These are phyloP conservation scores for Peronospora farinosa DNA, from an alignment of 352 stramenopile species.

Conservation along the genomic window DNA sequence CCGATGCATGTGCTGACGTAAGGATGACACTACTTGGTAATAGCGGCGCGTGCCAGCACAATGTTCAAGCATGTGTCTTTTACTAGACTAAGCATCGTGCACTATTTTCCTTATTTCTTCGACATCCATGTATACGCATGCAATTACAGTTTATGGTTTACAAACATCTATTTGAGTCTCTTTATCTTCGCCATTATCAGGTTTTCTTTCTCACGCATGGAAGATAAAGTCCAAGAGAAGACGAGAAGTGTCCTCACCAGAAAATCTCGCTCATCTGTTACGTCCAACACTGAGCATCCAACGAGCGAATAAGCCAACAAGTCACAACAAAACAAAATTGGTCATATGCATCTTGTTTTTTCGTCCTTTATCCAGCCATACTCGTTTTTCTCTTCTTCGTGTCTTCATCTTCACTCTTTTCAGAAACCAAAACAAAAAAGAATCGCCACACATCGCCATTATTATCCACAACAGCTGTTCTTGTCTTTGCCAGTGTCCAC, in stretches of 20 bases:
- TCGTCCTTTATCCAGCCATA: constrained; percentile 2
- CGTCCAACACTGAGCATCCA: neutral
- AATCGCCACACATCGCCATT: constrained; percentile 4
- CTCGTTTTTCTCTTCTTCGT: constrained; percentile 6
- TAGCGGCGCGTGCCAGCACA: neutral
- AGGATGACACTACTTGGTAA: neutral
- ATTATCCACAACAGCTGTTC: constrained; percentile 47
- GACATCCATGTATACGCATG: neutral
- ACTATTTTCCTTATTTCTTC: too few relatives aligned
- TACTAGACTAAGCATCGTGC: too few relatives aligned
- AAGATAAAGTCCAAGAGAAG: neutral
- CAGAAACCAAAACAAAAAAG: constrained; percentile 15
- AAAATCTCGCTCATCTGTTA: neutral
- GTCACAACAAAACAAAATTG: constrained; percentile 6
- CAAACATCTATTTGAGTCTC: constrained; percentile 1
- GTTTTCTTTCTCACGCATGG: too few relatives aligned
- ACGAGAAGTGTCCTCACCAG: neutral
- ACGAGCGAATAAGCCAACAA: neutral
- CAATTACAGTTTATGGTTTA: neutral
- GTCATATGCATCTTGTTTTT: constrained; percentile 23
- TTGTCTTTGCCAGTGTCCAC: constrained; percentile 51
- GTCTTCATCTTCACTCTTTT: constrained; percentile 12
- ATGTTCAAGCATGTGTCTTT: too few relatives aligned
- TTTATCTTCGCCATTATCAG: neutral
- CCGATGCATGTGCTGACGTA: neutral